Evolutionary conservation across 805 yeast species (phyloP).

Genomic region (Teunomyces aglyptinius): DNA sequence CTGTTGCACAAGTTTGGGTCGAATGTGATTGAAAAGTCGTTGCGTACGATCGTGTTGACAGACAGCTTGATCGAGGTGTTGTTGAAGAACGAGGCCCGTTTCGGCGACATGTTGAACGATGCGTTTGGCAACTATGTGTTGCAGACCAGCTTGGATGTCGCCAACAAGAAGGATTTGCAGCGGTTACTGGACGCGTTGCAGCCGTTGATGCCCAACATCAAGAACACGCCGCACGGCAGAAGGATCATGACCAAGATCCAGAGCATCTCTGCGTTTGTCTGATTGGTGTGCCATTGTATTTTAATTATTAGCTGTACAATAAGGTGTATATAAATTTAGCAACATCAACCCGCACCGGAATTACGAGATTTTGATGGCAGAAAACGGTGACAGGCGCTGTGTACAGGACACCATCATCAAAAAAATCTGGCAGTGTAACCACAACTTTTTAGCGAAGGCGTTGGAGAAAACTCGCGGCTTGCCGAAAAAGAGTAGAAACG

Average conservation of each 20-base stretch:
- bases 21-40: constrained; percentile 46
- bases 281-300: neutral
- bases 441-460: too few relatives aligned
- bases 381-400: too few relatives aligned
- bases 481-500: neutral
- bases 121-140: constrained; percentile 60
- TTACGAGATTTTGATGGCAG: too few relatives aligned
- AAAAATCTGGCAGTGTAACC: too few relatives aligned
- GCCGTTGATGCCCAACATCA: constrained; percentile 75
- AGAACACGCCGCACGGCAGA: constrained; percentile 95
- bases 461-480: too few relatives aligned
- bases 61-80: constrained; percentile 45
- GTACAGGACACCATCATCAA: too few relatives aligned
- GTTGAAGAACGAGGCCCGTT: constrained; percentile 32
- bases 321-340: constrained; percentile 1
- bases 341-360: too few relatives aligned
- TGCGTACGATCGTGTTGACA: constrained; percentile 47
- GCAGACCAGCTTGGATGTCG: constrained; percentile 59
- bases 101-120: constrained; percentile 50
- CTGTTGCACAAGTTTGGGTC: constrained; percentile 59
- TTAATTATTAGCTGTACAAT: constrained; percentile 4
- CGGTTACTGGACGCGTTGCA: constrained; percentile 57
- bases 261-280: constrained; percentile 5
- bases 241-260: constrained; percentile 73
- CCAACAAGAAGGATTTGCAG: constrained; percentile 49